These are phyloP conservation scores for Metschnikowia chrysomelidarum DNA, from an alignment of 805 yeast genomes.

Conservation along the genomic window DNA sequence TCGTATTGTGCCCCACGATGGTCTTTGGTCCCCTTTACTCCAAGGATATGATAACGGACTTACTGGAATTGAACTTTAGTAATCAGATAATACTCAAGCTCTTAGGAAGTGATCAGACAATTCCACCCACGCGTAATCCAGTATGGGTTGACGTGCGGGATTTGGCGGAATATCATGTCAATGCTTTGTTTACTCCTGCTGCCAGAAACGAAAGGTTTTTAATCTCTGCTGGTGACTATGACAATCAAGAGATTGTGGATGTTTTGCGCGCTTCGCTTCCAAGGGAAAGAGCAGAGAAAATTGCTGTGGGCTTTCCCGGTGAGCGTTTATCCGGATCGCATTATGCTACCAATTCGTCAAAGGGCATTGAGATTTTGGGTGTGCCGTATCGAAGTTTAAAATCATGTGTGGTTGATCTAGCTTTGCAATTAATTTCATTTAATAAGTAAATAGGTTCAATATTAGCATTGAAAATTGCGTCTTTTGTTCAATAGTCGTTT, in stretches of 20 bases:
- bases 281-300: not conserved
- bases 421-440: conserved; percentile 2
- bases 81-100: conserved; percentile 5
- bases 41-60: not conserved
- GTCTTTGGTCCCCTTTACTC: conserved; percentile 11
- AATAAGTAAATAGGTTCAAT: too few species aligned
- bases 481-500: too few species aligned
- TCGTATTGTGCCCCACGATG: conserved; percentile 11
- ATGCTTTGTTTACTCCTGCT: conserved; percentile 18
- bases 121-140: conserved; percentile 8
- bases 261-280: conserved; percentile 14
- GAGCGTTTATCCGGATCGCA: conserved; percentile 21
- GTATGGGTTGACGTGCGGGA: conserved; percentile 13
- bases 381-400: conserved; percentile 5
- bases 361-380: conserved; percentile 18
- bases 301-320: conserved; percentile 21
- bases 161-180: conserved; percentile 8
- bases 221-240: conserved; percentile 28
- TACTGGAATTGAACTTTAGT: conserved; percentile 10
- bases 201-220: conserved; percentile 18
- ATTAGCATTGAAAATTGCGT: too few species aligned
- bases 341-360: conserved; percentile 24
- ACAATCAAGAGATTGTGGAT: conserved; percentile 28
- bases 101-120: not conserved
- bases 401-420: conserved; percentile 6